Evolutionary conservation across 768 basidiomycete genomes (phyloP), one percentile per base, ranked within the genome.

Genomic region (Hydnum rufescens): DNA sequence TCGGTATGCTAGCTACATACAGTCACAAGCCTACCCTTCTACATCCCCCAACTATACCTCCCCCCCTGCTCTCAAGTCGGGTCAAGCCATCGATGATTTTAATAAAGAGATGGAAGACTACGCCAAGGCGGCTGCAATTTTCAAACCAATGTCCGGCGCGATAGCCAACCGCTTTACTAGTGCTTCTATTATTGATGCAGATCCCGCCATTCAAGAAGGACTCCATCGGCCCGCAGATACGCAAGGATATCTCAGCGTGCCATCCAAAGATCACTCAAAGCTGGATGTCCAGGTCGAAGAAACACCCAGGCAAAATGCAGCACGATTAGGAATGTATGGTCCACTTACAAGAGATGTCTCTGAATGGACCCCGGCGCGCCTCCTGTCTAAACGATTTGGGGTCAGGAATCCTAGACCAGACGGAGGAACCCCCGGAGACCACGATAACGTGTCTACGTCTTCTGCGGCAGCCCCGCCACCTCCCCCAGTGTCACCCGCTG

Each of bases 141-240:
- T 96, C 69, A 88, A 88, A 59, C 95, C 95, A 0, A 76, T 92
- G 58, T 75, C 78, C 0, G 86, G 82, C 2, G 86, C 87, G 16
- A 96, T 97, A 86, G 88, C 89, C 0, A 82, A 78, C 22, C 74
- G 93, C n/a, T 97, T 97, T 64, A 88, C 83, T 3, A 82, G 76
- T 53, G 85, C 86, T 0, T 74, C 74, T 0, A 71, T 79, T 13
- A 65, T 85, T n/a, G 85, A 87, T 26, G 62, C 65, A 3, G 80
- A 74, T 0, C 74, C 80, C 3, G 71, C 74, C 52, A 62, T 76
- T 8, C 60, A 75, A 29, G 82, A 80, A 61, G 86, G 86, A 1
- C 61, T 88, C 48, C 75, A 83, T 58, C 74, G 71, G 34, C 80
- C 82, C 2, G 49, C 56, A 5, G 47, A 51, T 5, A 49, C 54